Percentiles rank a stretch among this genome's conserved stretches.
Evolutionary conservation across 2,329 filamentous ascomycete genomes (phyloP).

Genomic region (Allantophomopsis lycopodina): DNA sequence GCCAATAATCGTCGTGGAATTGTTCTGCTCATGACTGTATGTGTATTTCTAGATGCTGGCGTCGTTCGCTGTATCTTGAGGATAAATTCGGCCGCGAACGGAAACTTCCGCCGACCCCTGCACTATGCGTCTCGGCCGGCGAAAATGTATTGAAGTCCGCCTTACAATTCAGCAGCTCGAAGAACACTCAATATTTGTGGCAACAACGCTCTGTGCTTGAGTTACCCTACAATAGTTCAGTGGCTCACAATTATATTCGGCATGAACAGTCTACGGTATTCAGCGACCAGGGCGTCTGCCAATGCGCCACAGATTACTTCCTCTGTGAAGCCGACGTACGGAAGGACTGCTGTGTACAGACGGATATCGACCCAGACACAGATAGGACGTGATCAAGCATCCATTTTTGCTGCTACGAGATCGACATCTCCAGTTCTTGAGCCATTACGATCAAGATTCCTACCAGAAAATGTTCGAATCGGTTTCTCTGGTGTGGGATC

Average conservation of each 20-base stretch:
- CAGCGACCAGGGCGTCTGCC: slow-evolving; percentile 11
- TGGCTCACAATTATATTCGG: background rate
- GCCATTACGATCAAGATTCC: slow-evolving; percentile 22
- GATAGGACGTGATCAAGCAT: slow-evolving; percentile 4
- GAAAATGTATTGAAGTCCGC: no score
- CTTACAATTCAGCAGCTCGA: no score
- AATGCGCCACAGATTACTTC: slow-evolving; percentile 16
- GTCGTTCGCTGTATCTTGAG: no score
- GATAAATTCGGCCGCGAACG: no score
- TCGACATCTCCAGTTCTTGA: slow-evolving; percentile 22
- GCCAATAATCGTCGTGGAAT: slow-evolving; percentile 14
- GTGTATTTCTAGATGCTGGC: no score
- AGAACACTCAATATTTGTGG: no score
- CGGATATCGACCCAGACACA: slow-evolving; percentile 20
- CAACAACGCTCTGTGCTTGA: no score
- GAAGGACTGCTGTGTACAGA: slow-evolving; percentile 16
- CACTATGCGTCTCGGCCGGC: no score
- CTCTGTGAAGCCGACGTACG: slow-evolving; percentile 17
- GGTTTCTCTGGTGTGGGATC: slow-evolving; percentile 3
- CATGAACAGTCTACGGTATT: slow-evolving; percentile 17
- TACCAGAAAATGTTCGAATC: slow-evolving; percentile 17
- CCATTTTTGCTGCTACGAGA: slow-evolving; percentile 14
- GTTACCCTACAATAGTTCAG: slow-evolving; percentile 3
- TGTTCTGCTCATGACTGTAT: slow-evolving; percentile 13
- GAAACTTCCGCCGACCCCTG: no score